Evolutionary conservation across 148 eudicot species (phyloP), one percentile per base, ranked within the genome.

Genomic region (Euryodendron excelsum): DNA sequence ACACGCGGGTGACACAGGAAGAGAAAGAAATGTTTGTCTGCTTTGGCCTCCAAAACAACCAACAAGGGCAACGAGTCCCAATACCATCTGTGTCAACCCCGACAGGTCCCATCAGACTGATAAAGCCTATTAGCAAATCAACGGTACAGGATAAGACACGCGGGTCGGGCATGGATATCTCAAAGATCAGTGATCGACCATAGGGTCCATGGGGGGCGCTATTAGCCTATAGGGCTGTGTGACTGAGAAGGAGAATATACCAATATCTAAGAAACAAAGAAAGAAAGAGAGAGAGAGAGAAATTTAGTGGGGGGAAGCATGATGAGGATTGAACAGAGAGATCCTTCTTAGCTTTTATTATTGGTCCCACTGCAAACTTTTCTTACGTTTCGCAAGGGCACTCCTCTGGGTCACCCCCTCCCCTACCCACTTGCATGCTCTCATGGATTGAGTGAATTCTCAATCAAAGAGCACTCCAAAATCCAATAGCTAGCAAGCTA

Each of bases 301-400:
- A 41, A 37, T 76, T 53, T 23, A 75, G 83, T 80, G 83, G 79
- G 61, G 70, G 31, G 45, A 75, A 75, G 58, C 33, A 80, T 69
- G 41, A 72, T 72, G 62, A 33, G 76, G 76, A 52, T 72, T 72
- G 62, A 37, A 52, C 25, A 21, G 34, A 36, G n/a, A n/a, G 28
- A 72, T 52, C 61, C 76, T 72, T 53, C 62, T 72, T 23, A 5
- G 25, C 37, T 48, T 31, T 52, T n/a, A n/a, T n/a, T n/a, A n/a
- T 30, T 28, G 76, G 76, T 21, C 76, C 76, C 75, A 72, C 59
- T 23, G 3, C 12, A 3, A n/a, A 2, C 2, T 52, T 60, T 31
- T 30, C 17, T 60, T 28, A 27, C 31, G 4, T 10, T 2, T 14
- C 23, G 20, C 7, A 62, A 28, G 5, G 37, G 30, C 18, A 62